Percentiles rank a stretch among this genome's conserved stretches.
These are phyloP conservation scores for Pezicula carpinea DNA, from an alignment of 2,329 filamentous ascomycete species.

Conservation along the genomic window DNA sequence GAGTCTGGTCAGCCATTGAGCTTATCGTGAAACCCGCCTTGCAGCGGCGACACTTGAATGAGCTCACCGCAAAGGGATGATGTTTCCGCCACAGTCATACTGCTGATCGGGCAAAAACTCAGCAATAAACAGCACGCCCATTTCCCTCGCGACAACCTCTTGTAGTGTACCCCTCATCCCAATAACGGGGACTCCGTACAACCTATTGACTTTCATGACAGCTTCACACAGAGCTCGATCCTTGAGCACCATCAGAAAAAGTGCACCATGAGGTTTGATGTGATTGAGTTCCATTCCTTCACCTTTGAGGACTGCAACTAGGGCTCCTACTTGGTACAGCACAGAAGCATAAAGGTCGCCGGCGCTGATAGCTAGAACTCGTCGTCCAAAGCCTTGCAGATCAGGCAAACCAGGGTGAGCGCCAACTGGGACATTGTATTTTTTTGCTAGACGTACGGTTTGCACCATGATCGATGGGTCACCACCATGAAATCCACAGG, in stretches of 20 bases:
- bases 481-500: constrained; percentile 55
- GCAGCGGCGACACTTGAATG: too few species aligned
- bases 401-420: constrained; percentile 62
- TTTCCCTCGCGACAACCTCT: neutral
- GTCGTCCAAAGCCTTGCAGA: constrained; percentile 58
- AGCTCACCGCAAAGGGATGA: neutral
- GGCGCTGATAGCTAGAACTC: constrained; percentile 53
- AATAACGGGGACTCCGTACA: constrained; percentile 15
- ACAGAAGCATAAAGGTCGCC: constrained; percentile 53
- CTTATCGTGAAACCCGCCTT: too few species aligned
- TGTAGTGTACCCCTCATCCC: neutral
- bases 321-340: constrained; percentile 59
- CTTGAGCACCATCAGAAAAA: constrained; percentile 39
- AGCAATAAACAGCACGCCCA: neutral
- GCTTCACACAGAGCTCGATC: constrained; percentile 16
- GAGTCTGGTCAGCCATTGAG: too few species aligned
- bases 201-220: constrained; percentile 23
- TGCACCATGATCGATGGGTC: constrained; percentile 60
- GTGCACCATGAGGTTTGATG: constrained; percentile 57
- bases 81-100: neutral
- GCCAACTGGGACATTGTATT: constrained; percentile 50
- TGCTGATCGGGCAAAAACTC: neutral
- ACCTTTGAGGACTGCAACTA: constrained; percentile 53
- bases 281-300: constrained; percentile 54
- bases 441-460: constrained; percentile 53